phyloP scores from a whole-genome alignment of 2,329 filamentous ascomycete genomes.

The Tolypocladium inflatum region DNA sequence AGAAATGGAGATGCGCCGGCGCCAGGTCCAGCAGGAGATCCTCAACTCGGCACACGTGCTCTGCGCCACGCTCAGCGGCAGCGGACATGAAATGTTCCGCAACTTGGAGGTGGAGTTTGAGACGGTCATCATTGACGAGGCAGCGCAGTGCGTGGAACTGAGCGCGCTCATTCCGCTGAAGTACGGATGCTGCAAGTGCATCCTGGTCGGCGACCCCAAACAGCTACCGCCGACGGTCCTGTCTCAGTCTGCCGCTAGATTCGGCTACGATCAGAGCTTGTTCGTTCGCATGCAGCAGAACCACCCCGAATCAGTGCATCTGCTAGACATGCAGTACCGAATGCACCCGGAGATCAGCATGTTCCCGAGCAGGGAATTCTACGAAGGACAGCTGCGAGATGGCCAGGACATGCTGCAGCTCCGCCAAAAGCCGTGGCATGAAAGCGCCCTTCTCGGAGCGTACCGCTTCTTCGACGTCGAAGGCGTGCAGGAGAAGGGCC shows the following conservation, averaged over 20 bases:
- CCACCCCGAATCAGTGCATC: slow-evolving; percentile 75
- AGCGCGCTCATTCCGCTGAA: slow-evolving; percentile 94
- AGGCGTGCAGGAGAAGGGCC: slow-evolving; percentile 74
- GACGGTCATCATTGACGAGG: slow-evolving; percentile 96
- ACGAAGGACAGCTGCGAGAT: slow-evolving; percentile 78
- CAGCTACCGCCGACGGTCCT: slow-evolving; percentile 93
- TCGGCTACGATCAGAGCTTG: slow-evolving; percentile 94
- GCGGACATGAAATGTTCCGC: slow-evolving; percentile 96
- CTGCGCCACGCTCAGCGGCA: slow-evolving; percentile 89
- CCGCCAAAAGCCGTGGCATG: slow-evolving; percentile 77
- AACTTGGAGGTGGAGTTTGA: slow-evolving; percentile 93
- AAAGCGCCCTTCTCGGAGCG: slow-evolving; percentile 69
- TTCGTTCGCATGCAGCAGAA: slow-evolving; percentile 98
- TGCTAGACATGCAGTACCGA: slow-evolving; percentile 96
- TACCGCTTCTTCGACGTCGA: slow-evolving; percentile 97
- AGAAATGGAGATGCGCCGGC: slow-evolving; percentile 76
- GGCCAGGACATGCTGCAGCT: slow-evolving; percentile 73
- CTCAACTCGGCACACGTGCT: slow-evolving; percentile 86
- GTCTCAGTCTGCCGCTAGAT: slow-evolving; percentile 83
- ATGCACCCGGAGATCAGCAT: slow-evolving; percentile 96
- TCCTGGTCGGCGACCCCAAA: slow-evolving; percentile 95
- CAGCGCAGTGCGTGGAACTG: slow-evolving; percentile 94
- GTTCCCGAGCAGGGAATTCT: slow-evolving; percentile 88
- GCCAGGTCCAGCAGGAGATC: slow-evolving; percentile 81
- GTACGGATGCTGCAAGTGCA: slow-evolving; percentile 93